These are phyloP conservation scores for Nakaseomyces nivariensis DNA, from an alignment of 1,139 yeast species.

Conservation along the genomic window DNA sequence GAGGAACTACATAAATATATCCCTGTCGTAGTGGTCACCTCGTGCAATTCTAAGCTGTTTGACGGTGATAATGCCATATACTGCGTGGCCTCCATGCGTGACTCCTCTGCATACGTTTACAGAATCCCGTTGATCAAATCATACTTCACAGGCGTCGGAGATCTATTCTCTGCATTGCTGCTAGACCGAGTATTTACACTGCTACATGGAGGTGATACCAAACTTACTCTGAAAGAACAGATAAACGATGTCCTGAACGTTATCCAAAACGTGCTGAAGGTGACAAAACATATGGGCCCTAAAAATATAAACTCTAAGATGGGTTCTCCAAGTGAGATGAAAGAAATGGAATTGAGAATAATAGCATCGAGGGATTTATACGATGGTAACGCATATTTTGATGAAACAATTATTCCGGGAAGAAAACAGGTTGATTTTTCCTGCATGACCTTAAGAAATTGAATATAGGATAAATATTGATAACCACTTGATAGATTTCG, in stretches of 20 bases:
- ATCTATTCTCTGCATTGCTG: constrained; percentile 52
- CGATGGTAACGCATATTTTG: constrained; percentile 5
- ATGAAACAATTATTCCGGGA: neutral
- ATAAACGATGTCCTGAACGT: constrained; percentile 26
- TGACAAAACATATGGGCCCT: constrained; percentile 19
- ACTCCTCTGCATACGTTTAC: constrained; percentile 26
- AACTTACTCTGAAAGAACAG: constrained; percentile 12
- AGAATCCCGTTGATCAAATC: constrained; percentile 49
- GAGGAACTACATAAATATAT: constrained; percentile 32
- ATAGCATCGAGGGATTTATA: constrained; percentile 25
- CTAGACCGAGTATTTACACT: constrained; percentile 37
- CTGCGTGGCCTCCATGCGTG: constrained; percentile 30
- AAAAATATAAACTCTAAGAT: constrained; percentile 16
- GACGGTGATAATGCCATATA: constrained; percentile 25
- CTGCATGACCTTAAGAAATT: neutral
- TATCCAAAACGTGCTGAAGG: constrained; percentile 23
- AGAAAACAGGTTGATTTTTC: neutral
- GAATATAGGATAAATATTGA: neutral
- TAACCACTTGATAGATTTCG: too few species aligned
- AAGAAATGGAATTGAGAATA: constrained; percentile 27
- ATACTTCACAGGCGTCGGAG: constrained; percentile 69
- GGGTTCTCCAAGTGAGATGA: constrained; percentile 25
- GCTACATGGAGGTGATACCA: neutral
- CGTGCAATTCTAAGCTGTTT: constrained; percentile 21
- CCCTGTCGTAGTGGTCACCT: constrained; percentile 27